Conservation (phyloP, 139 green algal genomes). For the Asterochloris sp. region DNA sequence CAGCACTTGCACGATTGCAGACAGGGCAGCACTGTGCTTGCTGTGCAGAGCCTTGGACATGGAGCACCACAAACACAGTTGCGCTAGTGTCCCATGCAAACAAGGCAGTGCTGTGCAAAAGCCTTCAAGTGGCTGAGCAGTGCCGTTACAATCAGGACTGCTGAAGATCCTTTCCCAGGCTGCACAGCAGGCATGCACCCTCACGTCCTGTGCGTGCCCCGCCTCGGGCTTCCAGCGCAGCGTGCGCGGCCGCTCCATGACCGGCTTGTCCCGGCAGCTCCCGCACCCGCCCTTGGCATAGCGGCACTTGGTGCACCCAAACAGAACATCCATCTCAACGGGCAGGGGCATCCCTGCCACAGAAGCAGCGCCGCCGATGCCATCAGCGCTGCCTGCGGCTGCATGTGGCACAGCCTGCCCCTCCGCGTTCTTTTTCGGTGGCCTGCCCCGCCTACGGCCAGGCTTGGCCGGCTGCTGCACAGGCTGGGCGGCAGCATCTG, state of each 20-base stretch:
- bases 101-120: neutral
- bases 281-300: slow-evolving; percentile 28
- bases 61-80: neutral
- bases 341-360: neutral
- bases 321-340: slow-evolving; percentile 32
- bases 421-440: no score
- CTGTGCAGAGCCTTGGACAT: neutral
- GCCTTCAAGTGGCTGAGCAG: neutral
- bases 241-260: slow-evolving; percentile 17
- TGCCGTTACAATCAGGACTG: neutral
- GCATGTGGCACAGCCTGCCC: no score
- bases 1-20: no score
- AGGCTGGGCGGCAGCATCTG: no score
- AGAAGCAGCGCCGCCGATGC: neutral
- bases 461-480: no score
- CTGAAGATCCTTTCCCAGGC: neutral
- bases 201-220: slow-evolving; percentile 19
- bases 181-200: neutral
- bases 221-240: slow-evolving; percentile 24
- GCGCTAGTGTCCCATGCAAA: neutral
- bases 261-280: slow-evolving; percentile 15
- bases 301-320: slow-evolving; percentile 49
- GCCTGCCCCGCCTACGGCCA: no score
- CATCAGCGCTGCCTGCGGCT: no score
- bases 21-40: no score